Evolutionary conservation across 2,329 filamentous ascomycete species (phyloP).

Genomic region (Monosporascus sp.): DNA sequence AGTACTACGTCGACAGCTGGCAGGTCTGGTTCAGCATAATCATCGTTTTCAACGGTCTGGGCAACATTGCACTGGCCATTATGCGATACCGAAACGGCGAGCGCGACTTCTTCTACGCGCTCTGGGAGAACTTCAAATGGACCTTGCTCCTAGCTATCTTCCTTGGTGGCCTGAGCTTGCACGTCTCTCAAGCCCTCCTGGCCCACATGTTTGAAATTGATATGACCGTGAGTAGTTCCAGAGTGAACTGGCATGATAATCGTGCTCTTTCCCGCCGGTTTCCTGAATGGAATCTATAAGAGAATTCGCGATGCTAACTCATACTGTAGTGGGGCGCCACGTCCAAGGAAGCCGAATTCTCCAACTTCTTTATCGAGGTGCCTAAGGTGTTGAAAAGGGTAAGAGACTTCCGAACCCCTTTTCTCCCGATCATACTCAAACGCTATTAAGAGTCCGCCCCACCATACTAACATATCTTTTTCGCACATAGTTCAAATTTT

Average conservation of each 20-base stretch:
- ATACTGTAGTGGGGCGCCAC: constrained; percentile 64
- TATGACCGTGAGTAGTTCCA: constrained; percentile 47
- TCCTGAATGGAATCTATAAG: not conserved
- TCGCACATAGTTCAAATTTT: constrained; percentile 60
- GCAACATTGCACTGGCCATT: constrained; percentile 65
- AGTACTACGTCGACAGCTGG: constrained; percentile 66
- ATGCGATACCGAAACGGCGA: constrained; percentile 70
- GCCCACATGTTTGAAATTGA: constrained; percentile 81
- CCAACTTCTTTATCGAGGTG: constrained; percentile 81
- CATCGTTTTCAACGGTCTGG: constrained; percentile 70
- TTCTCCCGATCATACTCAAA: constrained; percentile 32
- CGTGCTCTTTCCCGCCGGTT: not conserved
- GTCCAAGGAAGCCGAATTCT: constrained; percentile 73
- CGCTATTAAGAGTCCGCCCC: constrained; percentile 11
- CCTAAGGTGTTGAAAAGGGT: constrained; percentile 73
- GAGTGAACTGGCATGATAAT: too few species aligned
- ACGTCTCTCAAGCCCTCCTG: constrained; percentile 74
- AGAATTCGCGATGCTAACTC: not conserved
- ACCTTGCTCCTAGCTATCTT: constrained; percentile 71
- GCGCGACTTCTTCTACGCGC: constrained; percentile 49
- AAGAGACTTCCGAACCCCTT: constrained; percentile 39
- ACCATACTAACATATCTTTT: not conserved
- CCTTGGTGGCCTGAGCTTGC: constrained; percentile 73
- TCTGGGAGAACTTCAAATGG: constrained; percentile 68
- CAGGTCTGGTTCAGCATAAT: constrained; percentile 77